These are phyloP conservation scores for Pharus latifolius DNA, from an alignment of 176 grass and related monocot species.

Conservation along the genomic window DNA sequence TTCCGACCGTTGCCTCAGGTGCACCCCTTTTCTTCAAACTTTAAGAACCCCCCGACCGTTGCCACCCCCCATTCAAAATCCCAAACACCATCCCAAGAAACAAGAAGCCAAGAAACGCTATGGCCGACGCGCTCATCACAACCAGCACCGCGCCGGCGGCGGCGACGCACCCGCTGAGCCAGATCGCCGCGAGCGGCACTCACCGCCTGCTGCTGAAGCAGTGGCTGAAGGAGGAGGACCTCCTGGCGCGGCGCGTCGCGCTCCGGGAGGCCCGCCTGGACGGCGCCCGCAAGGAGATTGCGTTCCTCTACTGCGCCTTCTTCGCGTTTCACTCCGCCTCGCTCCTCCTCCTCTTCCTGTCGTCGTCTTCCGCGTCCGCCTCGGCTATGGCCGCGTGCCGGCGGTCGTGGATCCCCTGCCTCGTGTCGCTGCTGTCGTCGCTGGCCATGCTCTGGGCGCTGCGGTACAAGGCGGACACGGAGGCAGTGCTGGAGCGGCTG, in stretches of 20 bases:
- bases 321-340: constrained; percentile 69
- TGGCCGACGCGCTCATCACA: background rate
- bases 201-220: constrained; percentile 91
- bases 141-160: background rate
- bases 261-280: constrained; percentile 74
- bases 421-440: constrained; percentile 66
- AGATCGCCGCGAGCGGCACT: constrained; percentile 61
- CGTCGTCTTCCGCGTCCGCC: background rate
- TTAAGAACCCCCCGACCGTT: constrained; percentile 10
- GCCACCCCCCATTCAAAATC: background rate
- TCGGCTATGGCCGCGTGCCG: background rate
- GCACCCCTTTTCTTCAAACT: background rate
- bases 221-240: constrained; percentile 84
- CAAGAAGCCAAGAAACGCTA: background rate
- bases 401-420: constrained; percentile 72
- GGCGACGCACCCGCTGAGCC: constrained; percentile 54
- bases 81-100: background rate
- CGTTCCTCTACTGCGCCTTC: constrained; percentile 80
- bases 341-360: constrained; percentile 59
- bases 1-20: constrained; percentile 4
- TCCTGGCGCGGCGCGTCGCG: constrained; percentile 60
- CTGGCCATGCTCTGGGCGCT: constrained; percentile 77
- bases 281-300: constrained; percentile 55
- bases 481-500: constrained; percentile 49
- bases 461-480: constrained; percentile 84